Conservation (phyloP, 129 eudicot species). For the Escallonia rubra region DNA sequence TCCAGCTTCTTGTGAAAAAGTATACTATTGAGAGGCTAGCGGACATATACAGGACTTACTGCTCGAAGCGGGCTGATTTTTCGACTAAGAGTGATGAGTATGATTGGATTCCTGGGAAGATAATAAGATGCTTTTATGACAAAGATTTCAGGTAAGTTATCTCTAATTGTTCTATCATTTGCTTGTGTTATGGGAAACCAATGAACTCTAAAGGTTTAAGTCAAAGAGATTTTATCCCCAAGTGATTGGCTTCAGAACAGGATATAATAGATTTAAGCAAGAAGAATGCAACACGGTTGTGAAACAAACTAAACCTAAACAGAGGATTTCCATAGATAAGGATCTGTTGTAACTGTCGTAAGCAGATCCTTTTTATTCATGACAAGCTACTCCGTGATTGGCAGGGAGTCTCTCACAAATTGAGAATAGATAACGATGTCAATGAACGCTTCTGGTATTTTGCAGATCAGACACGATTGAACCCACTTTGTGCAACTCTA, state of each 20-base stretch:
- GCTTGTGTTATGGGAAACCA: background rate
- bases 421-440: background rate
- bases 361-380: background rate
- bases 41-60: conserved; percentile 61
- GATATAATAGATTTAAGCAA: background rate
- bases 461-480: conserved; percentile 76
- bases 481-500: conserved; percentile 51
- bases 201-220: background rate
- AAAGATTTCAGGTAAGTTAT: conserved; percentile 72
- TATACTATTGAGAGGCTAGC: conserved; percentile 86
- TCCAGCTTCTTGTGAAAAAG: conserved; percentile 73
- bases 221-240: background rate
- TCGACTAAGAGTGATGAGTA: conserved; percentile 44
- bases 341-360: background rate
- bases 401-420: background rate
- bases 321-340: background rate
- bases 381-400: background rate
- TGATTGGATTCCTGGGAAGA: conserved; percentile 91
- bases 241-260: background rate
- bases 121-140: conserved; percentile 72
- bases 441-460: conserved; percentile 12
- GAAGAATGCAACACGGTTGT: background rate
- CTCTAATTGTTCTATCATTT: conserved; percentile 5
- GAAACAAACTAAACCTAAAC: background rate
- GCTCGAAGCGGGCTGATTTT: conserved; percentile 40